Evolutionary conservation across 2,329 filamentous ascomycete genomes (phyloP).

Genomic region (Cladobotryum protrusum): DNA sequence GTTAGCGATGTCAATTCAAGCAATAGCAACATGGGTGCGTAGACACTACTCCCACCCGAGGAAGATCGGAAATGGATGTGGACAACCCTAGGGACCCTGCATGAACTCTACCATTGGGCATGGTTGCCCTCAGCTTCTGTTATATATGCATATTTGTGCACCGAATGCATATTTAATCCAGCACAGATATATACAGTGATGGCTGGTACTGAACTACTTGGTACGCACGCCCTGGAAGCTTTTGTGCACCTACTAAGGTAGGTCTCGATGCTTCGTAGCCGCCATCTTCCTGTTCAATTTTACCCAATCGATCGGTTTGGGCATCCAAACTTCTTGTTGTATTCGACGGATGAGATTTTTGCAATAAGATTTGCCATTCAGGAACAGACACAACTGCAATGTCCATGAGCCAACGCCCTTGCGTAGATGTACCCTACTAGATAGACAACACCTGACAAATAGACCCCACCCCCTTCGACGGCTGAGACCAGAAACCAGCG

Average conservation of each 20-base stretch:
- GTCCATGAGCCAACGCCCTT: background rate
- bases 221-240: background rate
- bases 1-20: background rate
- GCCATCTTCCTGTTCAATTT: too few species aligned
- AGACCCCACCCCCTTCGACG: background rate
- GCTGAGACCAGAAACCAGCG: background rate
- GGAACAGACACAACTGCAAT: background rate
- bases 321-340: too few species aligned
- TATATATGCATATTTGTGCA: background rate
- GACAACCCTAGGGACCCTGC: conserved; percentile 5
- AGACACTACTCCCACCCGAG: conserved; percentile 3
- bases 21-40: background rate
- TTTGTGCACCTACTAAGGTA: too few species aligned
- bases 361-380: background rate
- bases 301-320: too few species aligned
- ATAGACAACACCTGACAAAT: background rate
- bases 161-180: background rate
- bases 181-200: background rate
- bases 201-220: too few species aligned
- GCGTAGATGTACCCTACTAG: background rate
- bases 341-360: too few species aligned
- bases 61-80: conserved; percentile 8
- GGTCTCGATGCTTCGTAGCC: too few species aligned
- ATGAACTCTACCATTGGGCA: conserved; percentile 5
- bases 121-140: background rate